A percentile compares a stretch with the other conserved stretches of the same genome.
These are phyloP conservation scores for Mycena haematopus DNA, from an alignment of 768 basidiomycete genomes.

Conservation along the genomic window DNA sequence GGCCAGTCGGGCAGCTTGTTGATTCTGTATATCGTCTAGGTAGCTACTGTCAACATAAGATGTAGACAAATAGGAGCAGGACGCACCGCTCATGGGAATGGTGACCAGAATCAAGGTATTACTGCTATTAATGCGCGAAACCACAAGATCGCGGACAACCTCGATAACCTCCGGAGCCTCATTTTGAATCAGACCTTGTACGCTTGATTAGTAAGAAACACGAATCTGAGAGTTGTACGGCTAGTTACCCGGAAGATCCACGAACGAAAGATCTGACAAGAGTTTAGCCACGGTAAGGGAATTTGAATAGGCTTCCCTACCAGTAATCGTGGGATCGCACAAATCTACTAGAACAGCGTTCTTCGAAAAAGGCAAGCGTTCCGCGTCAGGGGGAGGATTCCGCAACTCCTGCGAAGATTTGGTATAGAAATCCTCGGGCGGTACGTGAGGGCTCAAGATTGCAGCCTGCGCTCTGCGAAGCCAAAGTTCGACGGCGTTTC, in stretches of 20 bases:
- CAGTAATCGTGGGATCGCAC: constrained; percentile 48
- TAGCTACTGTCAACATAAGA: background rate
- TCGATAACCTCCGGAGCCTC: constrained; percentile 46
- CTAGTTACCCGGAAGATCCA: constrained; percentile 58
- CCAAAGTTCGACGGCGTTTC: constrained; percentile 53
- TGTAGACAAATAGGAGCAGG: too few relatives aligned
- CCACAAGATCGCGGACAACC: constrained; percentile 56
- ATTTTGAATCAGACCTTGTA: constrained; percentile 62
- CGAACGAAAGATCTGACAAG: constrained; percentile 51
- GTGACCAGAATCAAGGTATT: constrained; percentile 71
- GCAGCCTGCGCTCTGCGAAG: constrained; percentile 68
- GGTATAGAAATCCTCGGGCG: constrained; percentile 33
- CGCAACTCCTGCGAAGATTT: constrained; percentile 36
- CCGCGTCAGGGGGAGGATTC: constrained; percentile 16
- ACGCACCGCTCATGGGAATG: constrained; percentile 67
- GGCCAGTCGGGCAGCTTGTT: constrained; percentile 62
- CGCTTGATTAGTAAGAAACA: constrained; percentile 25
- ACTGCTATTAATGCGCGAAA: constrained; percentile 48
- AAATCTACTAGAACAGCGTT: constrained; percentile 57
- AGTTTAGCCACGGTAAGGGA: background rate
- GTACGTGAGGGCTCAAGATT: constrained; percentile 52
- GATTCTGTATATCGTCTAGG: constrained; percentile 73
- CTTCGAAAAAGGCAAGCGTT: constrained; percentile 47
- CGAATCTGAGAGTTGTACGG: background rate
- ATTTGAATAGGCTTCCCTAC: background rate